Percentiles rank a stretch among this genome's conserved stretches.
Evolutionary conservation across 2,329 filamentous ascomycete genomes (phyloP).

Genomic region (Ophiostoma quercus): DNA sequence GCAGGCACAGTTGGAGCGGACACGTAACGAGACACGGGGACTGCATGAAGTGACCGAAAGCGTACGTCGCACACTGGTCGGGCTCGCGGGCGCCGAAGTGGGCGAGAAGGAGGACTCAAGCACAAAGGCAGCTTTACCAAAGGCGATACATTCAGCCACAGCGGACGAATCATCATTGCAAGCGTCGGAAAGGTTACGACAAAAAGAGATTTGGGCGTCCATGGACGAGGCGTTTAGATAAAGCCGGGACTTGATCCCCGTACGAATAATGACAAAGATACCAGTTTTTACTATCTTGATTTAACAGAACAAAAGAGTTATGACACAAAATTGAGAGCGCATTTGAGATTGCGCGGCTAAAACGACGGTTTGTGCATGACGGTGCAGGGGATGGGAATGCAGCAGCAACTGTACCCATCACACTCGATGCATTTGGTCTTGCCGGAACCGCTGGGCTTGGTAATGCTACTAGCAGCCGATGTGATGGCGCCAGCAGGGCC

Average conservation of each 20-base stretch:
- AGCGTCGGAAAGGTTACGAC: conserved; percentile 11
- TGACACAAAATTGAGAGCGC: not conserved
- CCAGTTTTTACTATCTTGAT: not conserved
- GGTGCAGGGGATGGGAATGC: conserved; percentile 42
- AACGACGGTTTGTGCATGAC: conserved; percentile 11
- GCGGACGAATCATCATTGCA: too few relatives aligned
- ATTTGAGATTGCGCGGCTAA: not conserved
- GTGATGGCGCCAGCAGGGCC: not conserved
- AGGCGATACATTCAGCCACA: not conserved
- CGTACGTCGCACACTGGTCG: conserved; percentile 67
- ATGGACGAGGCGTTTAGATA: conserved; percentile 41
- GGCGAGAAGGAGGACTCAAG: not conserved
- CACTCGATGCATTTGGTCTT: conserved; percentile 48
- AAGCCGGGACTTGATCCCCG: conserved; percentile 31
- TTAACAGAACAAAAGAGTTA: not conserved
- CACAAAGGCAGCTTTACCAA: not conserved
- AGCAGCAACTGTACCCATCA: conserved; percentile 50
- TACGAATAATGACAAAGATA: conserved; percentile 4
- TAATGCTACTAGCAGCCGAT: conserved; percentile 3
- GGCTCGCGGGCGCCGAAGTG: conserved; percentile 53
- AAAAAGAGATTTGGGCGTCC: conserved; percentile 39
- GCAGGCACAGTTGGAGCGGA: conserved; percentile 73
- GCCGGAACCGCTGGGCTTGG: conserved; percentile 36
- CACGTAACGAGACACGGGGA: conserved; percentile 65
- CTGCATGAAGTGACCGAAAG: conserved; percentile 64